These are phyloP conservation scores for Planoprotostelium fungivorum DNA, from an alignment of 78 protist species.

Conservation along the genomic window DNA sequence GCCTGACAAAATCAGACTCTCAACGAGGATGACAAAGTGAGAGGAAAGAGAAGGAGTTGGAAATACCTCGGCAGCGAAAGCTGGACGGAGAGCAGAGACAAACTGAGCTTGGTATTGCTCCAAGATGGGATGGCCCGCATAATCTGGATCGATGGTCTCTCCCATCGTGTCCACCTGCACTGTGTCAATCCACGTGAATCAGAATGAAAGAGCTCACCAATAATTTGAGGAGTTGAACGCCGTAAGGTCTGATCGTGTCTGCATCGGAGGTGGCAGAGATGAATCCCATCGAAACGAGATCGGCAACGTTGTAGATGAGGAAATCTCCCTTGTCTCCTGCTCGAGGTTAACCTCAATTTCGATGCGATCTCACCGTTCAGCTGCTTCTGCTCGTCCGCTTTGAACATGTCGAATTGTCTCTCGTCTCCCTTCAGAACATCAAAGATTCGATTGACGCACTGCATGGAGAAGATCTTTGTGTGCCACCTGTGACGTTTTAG, in stretches of 20 bases:
- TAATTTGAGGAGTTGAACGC: conserved; percentile 34
- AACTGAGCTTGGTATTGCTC: conserved; percentile 64
- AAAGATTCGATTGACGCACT: conserved; percentile 45
- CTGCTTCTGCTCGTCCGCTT: conserved; percentile 3
- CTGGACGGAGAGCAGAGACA: conserved; percentile 57
- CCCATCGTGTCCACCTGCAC: conserved; percentile 42
- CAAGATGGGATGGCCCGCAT: conserved; percentile 53
- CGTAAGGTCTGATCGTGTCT: conserved; percentile 56
- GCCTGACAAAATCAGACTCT: no score
- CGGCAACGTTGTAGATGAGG: conserved; percentile 27
- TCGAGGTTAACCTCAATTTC: not conserved
- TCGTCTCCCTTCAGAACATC: conserved; percentile 31
- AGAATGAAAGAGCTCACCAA: no score
- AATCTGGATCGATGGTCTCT: conserved; percentile 42
- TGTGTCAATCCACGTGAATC: no score
- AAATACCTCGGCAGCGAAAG: conserved; percentile 38
- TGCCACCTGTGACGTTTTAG: conserved; percentile 55
- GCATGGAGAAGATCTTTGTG: conserved; percentile 53
- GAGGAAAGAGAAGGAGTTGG: no score
- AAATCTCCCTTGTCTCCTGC: conserved; percentile 4
- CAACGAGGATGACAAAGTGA: no score
- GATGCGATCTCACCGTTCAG: not conserved
- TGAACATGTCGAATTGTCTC: conserved; percentile 20
- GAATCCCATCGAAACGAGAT: conserved; percentile 36
- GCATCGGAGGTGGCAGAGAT: conserved; percentile 48